phyloP scores from a whole-genome alignment of 2,329 filamentous ascomycete genomes.

The Phyllosticta capitalensis region DNA sequence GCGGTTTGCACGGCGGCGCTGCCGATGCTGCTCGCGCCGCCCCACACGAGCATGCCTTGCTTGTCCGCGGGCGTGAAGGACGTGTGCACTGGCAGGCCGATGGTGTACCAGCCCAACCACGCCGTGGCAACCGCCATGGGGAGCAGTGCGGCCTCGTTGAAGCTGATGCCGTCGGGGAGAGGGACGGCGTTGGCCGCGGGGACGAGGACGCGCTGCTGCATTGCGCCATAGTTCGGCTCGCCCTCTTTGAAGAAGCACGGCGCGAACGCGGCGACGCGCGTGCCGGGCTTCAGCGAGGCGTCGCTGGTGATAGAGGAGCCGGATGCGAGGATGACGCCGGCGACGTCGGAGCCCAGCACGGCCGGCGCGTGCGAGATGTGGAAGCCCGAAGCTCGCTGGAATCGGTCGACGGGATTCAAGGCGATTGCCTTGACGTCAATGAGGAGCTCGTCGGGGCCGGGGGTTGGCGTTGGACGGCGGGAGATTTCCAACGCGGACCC shows the following conservation, averaged over 20 bases:
- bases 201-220: slow-evolving; percentile 42
- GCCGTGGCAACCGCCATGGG: slow-evolving; percentile 51
- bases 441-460: slow-evolving; percentile 39
- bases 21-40: slow-evolving; percentile 13
- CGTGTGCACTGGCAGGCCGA: slow-evolving; percentile 38
- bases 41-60: slow-evolving; percentile 12
- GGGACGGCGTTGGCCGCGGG: slow-evolving; percentile 13
- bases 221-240: slow-evolving; percentile 38
- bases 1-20: slow-evolving; percentile 10
- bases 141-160: slow-evolving; percentile 43
- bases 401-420: slow-evolving; percentile 39
- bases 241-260: slow-evolving; percentile 44
- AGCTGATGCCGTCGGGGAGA: slow-evolving; percentile 18
- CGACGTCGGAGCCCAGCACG: slow-evolving; percentile 34
- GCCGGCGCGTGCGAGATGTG: slow-evolving; percentile 34
- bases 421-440: slow-evolving; percentile 40
- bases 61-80: slow-evolving; percentile 27
- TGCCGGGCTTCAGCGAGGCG: slow-evolving; percentile 15
- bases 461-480: slow-evolving; percentile 34
- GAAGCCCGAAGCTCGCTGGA: slow-evolving; percentile 36
- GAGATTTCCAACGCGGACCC: slow-evolving; percentile 27
- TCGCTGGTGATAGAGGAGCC: slow-evolving; percentile 30
- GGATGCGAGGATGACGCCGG: slow-evolving; percentile 35
- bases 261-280: slow-evolving; percentile 17
- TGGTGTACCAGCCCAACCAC: slow-evolving; percentile 39